Percentiles rank a stretch among this genome's conserved stretches.
Conservation (phyloP, 352 stramenopile genomes). For the Elongisporangium senticosum region DNA sequence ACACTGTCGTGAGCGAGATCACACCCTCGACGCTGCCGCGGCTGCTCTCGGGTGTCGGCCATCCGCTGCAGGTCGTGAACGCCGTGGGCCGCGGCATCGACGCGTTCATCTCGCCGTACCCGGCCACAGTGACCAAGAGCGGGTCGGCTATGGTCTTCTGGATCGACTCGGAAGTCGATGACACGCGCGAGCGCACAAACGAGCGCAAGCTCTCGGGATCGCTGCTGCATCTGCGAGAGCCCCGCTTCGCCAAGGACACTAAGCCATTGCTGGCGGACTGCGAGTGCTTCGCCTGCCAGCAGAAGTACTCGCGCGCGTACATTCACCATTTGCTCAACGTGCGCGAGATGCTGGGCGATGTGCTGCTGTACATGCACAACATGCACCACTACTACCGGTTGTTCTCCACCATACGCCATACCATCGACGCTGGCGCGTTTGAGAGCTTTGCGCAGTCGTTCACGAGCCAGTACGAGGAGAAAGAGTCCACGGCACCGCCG, state of each 20-base stretch:
- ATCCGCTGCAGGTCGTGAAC: slow-evolving; percentile 54
- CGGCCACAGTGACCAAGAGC: slow-evolving; percentile 37
- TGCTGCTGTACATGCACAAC: slow-evolving; percentile 87
- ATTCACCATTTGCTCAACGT: slow-evolving; percentile 91
- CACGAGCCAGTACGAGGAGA: slow-evolving; percentile 36
- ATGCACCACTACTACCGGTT: slow-evolving; percentile 74
- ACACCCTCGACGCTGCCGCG: slow-evolving; percentile 33
- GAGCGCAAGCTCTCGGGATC: slow-evolving; percentile 30
- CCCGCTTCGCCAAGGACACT: slow-evolving; percentile 57
- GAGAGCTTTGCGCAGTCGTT: slow-evolving; percentile 37
- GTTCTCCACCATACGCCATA: slow-evolving; percentile 50
- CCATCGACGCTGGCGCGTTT: slow-evolving; percentile 41
- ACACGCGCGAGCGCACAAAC: slow-evolving; percentile 16
- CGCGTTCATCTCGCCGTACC: slow-evolving; percentile 66
- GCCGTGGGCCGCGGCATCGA: slow-evolving; percentile 52
- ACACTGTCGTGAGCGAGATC: slow-evolving; percentile 38
- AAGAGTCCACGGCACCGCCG: slow-evolving; percentile 30
- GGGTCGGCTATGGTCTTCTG: slow-evolving; percentile 57
- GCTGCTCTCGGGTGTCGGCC: slow-evolving; percentile 57
- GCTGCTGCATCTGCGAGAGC: slow-evolving; percentile 64
- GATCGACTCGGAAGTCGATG: slow-evolving; percentile 25
- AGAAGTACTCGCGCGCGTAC: slow-evolving; percentile 79
- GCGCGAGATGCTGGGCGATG: slow-evolving; percentile 89
- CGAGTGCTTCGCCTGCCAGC: slow-evolving; percentile 63
- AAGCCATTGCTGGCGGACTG: slow-evolving; percentile 52